Conservation (phyloP, 208 protist genomes). For the Wallacemonas sp. region DNA sequence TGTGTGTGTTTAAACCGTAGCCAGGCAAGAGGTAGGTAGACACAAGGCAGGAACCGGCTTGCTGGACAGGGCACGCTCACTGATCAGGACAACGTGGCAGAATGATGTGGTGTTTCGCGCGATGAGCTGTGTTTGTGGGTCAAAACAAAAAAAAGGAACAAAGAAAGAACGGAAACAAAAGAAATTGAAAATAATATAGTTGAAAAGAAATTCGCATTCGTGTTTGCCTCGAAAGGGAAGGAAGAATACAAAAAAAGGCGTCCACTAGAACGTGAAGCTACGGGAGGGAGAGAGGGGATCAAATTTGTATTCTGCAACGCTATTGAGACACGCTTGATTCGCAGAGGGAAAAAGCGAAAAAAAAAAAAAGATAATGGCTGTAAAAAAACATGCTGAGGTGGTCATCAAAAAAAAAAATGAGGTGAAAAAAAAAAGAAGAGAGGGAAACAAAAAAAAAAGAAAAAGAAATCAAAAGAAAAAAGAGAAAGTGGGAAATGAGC, state of each 20-base stretch:
- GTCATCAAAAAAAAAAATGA: neutral
- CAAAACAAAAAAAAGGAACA: slow-evolving; percentile 14
- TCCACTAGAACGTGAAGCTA: no score
- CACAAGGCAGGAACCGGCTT: no score
- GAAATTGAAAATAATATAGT: slow-evolving; percentile 6
- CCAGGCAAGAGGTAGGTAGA: neutral
- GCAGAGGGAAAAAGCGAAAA: slow-evolving; percentile 11
- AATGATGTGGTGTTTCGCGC: neutral
- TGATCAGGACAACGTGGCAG: neutral
- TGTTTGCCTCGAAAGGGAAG: neutral
- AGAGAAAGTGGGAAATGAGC: neutral
- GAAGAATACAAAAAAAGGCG: neutral
- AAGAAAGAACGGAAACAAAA: slow-evolving; percentile 6
- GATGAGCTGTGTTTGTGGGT: neutral
- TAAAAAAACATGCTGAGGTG: neutral
- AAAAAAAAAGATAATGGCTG: slow-evolving; percentile 5
- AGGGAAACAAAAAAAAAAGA: neutral
- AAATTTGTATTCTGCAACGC: slow-evolving; percentile 10
- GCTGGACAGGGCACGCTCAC: neutral
- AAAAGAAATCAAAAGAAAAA: slow-evolving; percentile 13
- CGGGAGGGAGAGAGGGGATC: no score
- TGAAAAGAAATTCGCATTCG: neutral
- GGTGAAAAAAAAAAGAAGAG: neutral
- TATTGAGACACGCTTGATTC: neutral
- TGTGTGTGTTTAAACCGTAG: neutral